Evolutionary conservation across 2,329 filamentous ascomycete species (phyloP), one percentile per base, ranked within the genome.

Genomic region (Achaetomium macrosporum): DNA sequence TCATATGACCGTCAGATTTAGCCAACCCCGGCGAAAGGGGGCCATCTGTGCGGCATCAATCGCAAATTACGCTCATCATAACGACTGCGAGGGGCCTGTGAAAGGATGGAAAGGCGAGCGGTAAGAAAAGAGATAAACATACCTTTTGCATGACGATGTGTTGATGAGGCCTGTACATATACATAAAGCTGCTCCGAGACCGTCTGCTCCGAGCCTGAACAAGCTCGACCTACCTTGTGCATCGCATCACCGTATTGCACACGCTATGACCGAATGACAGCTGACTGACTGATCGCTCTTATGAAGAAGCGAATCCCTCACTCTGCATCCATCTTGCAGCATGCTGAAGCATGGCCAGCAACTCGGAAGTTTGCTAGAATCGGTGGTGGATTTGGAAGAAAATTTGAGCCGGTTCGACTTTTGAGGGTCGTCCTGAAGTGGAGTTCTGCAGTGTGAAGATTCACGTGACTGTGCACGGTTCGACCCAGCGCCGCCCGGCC

Each of bases 51-150:
- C 70, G 73, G 77, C 77, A 83, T 93, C 88, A 90, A 89, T 90
- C 88, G 88, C 88, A 93, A 93, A 93, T 93, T 93, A 89, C 86
- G 59, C 75, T 83, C 88, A 91, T 92, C 88, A 88, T 84, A 37
- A 54, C 51, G 51, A 54, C 51, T 30, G 47, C 35, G 16, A 15
- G n/a, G 40, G 16, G 36, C 42, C 7, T 42, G 33, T n/a, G n/a
- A n/a, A n/a, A n/a, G 20, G 17, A 9, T 36, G 43, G 12, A 4
- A 19, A 42, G 33, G 25, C 25, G 7, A 25, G 25, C 25, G 25
- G 25, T 25, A 43, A 39, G 12, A 42, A 57, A 13, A 16, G 10
- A 44, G 12, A 17, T 25, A 6, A 48, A 53, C 54, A 16, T 56
- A 56, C 54, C 53, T 7, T 50, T 25, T 42, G 35, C 30, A 15